Evolutionary conservation across 192 early-diverging fungal species (phyloP), one percentile per base, ranked within the genome.

Genomic region (Linnemannia schmuckeri): DNA sequence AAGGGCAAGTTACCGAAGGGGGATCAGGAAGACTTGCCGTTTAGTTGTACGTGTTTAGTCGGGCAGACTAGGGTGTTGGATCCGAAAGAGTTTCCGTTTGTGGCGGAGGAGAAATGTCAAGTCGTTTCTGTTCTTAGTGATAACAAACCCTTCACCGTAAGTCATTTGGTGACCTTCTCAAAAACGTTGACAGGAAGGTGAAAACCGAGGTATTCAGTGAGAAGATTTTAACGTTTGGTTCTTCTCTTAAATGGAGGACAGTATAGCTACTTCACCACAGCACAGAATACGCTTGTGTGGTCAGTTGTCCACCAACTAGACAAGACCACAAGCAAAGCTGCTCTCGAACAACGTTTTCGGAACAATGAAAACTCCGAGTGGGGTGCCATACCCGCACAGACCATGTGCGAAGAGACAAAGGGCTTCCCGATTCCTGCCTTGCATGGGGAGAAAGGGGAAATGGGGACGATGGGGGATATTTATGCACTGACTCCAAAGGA

Each of bases 301-400:
- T 69, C 61, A 12, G 74, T 82, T 0, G 75, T 71, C 38, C 47
- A 75, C 12, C 44, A 75, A n/a, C 49, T 82, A 9, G 66, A 82
- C 38, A 49, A 70, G 30, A 38, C 37, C 6, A 69, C 54, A 35
- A 52, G 33, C 61, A 69, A 49, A 17, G 73, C 20, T 1, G 47
- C 47, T 24, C 40, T 47, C 33, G 66, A 44, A 27, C 46, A 71
- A 40, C 41, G 40, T 27, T 63, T 63, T 27, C n/a, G 61, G 27
- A 63, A 27, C 27, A 63, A 22, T 27, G 61, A 63, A 27, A 74
- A 76, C 54, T 54, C 80, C 1, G 80, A 76, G 27, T 82, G 80
- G 80, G 80, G 75, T 6, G 68, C 74, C 6, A 44, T 46, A 2
- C 30, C 66, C 6, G 80, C 78, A 22, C 35, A 79, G 69, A 9